phyloP scores from a whole-genome alignment of 176 grass and related monocot species.

The Cenchrus purpureus region DNA sequence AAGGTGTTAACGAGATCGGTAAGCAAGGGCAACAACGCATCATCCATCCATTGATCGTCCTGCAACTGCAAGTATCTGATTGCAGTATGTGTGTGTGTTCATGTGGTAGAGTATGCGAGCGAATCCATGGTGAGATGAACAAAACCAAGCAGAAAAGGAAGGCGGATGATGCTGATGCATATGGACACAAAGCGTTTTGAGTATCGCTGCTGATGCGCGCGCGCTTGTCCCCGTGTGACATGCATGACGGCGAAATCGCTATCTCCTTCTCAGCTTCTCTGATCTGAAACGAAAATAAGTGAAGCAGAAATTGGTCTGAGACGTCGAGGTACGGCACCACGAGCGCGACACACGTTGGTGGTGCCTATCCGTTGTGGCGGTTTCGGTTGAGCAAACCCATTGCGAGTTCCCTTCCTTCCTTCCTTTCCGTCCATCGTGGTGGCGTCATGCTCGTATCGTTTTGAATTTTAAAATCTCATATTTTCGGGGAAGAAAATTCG shows the following conservation, averaged over 20 bases:
- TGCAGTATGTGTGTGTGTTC: background rate
- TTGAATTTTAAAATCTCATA: background rate
- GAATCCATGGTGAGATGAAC: background rate
- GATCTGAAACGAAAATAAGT: background rate
- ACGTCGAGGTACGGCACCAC: slow-evolving; percentile 5
- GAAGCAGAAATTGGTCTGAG: background rate
- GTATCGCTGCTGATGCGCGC: slow-evolving; percentile 30
- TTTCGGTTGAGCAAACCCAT: slow-evolving; percentile 43
- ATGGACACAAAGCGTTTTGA: slow-evolving; percentile 25
- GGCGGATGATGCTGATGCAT: slow-evolving; percentile 7
- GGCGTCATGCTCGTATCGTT: background rate
- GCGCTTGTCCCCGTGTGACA: slow-evolving; percentile 16
- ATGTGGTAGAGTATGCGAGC: background rate
- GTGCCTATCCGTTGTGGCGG: slow-evolving; percentile 41
- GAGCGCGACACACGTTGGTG: slow-evolving; percentile 21
- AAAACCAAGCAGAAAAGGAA: background rate
- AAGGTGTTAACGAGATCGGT: slow-evolving; percentile 3
- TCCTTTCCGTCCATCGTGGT: slow-evolving; percentile 8
- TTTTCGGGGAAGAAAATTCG: background rate
- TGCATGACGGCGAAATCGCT: slow-evolving; percentile 17
- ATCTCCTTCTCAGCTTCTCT: too few species aligned
- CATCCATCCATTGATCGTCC: background rate
- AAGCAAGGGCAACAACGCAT: background rate
- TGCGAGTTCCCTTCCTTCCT: slow-evolving; percentile 26
- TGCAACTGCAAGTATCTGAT: background rate